Base-by-base conservation (phyloP, 257 asterid genomes). In the Plantago ovata region DNA sequence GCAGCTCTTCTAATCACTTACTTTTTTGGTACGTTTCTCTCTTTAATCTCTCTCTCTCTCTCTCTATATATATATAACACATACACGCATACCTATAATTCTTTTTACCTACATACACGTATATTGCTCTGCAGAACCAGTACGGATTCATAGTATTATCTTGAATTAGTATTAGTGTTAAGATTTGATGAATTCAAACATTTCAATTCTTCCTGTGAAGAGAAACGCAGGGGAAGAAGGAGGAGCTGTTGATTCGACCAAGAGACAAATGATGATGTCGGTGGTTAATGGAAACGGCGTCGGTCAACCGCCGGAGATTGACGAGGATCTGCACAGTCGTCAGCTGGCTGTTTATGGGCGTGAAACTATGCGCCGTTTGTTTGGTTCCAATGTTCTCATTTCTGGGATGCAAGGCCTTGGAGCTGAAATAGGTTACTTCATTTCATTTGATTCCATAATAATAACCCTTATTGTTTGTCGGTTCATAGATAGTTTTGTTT, bases 401-500 rank as follows among this genome's bases (percentile, higher is more conserved):
- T 79, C 82, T 11, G 82, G 82, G 39, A 42, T 75, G 75, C 79
- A 70, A 58, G 81, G 85, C 40, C 82, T 79, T 12, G 79, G 80
- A 3, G 71, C 71, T 49, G 82, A 75, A 45, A 70, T 72, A 51
- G 81, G 80, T 72, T 2, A 5, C 32, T 24, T 2, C 5, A 24
- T n/a, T n/a, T n/a, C n/a, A n/a, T n/a, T n/a, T n/a, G n/a, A n/a
- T n/a, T n/a, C n/a, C n/a, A n/a, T n/a, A n/a, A n/a, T n/a, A n/a
- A n/a, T n/a, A n/a, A n/a, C n/a, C n/a, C n/a, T n/a, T n/a, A n/a
- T n/a, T n/a, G n/a, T n/a, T n/a, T n/a, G n/a, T n/a, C n/a, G n/a
- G n/a, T n/a, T n/a, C n/a, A n/a, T n/a, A n/a, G n/a, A n/a, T n/a
- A n/a, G n/a, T n/a, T n/a, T n/a, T n/a, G n/a, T n/a, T n/a, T n/a